Evolutionary conservation across 2,329 filamentous ascomycete genomes (phyloP), one percentile per base, ranked within the genome.

Genomic region (Aurifilum marmelostoma): DNA sequence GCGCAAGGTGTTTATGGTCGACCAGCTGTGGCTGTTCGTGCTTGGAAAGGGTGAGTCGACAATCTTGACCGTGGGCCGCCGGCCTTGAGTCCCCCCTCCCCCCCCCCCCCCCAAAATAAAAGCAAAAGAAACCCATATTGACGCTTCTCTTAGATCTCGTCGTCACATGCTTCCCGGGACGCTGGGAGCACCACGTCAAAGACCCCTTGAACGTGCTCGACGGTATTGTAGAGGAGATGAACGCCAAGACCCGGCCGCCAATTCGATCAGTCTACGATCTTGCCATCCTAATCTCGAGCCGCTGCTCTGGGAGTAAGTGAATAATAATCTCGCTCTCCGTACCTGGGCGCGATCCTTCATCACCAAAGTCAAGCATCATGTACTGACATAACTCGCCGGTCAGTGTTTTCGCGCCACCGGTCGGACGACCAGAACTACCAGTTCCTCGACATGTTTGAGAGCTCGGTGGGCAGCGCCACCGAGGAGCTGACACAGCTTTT

Each of bases 401-500:
- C 21, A 70, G 68, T 87, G 54, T 91, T 90, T 73, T 87, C 89
- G 72, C 82, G 87, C 11, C 85, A 88, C 71, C 82, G 84, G 5
- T 80, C 86, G 63, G 84, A 84, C 37, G 84, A 89, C 70, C 87
- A 89, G 67, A 83, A 88, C 41, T 89, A 87, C 64, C 87, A 89
- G 71, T 90, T 91, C 66, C 75, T 91, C 1, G 88, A 91, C 71
- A 91, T 91, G 85, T 91, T 91, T 71, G 88, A 91, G 71, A 83
- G 83, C 12, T 87, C 85, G 2, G 89, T 91, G 52, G 89, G 88
- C 21, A 78, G 77, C 1, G 78, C 83, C 3, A 86, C 84, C 34
- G 84, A 83, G 74, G 81, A 78, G 41, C 85, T 89, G 75, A 89
- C 85, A 0, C 78, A 83, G n/a, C 81, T 90, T 0, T 91, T 91